Evolutionary conservation across 2,329 filamentous ascomycete species (phyloP), one percentile per base, ranked within the genome.

Genomic region (Cladosporium oxysporum): DNA sequence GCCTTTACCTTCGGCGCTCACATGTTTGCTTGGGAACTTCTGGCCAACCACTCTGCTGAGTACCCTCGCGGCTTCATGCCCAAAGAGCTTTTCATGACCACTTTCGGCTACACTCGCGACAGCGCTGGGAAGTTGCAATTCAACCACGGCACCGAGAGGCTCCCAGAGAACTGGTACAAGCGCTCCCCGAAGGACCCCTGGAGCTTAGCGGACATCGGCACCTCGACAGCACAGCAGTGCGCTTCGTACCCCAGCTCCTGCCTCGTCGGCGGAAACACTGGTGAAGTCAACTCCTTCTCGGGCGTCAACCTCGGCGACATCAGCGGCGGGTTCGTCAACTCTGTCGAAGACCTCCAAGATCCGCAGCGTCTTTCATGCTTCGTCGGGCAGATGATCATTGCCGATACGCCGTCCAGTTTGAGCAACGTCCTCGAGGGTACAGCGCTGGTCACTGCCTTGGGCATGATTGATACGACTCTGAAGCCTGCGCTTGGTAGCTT

Each of bases 1-100:
- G 71, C 71, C 12, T 73, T 73, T 70, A 73, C 71, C 57, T 73
- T 73, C 62, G 71, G 71, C 31, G 71, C 71, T 5, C 71, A 73
- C 67, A 73, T 73, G 71, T 73, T 73, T 61, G 69, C 71, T 23
- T 70, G 65, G 29, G 65, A 69, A 37, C 65, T 73, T 12, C 52
- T 73, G 5, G 69, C 70, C 55, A 73, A 73, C 64, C 71, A 72
- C 70, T 71, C 70, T 26, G 69, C 70, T 10, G 69, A 69, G 35
- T 41, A 72, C 10, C 71, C 71, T 14, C 64, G 68, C 16, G 71
- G 71, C 28, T 64, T 71, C 65, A 60, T 73, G 14, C 69, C 69
- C 23, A 68, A 64, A 29, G 67, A 69, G 16, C 65, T 69, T 28
- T 72, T 71, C 60, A 67, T 67, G 69, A 37, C 63, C 14, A 68